These are phyloP conservation scores for Aspergillus unguis DNA, from an alignment of 2,329 filamentous ascomycete species.

Conservation along the genomic window DNA sequence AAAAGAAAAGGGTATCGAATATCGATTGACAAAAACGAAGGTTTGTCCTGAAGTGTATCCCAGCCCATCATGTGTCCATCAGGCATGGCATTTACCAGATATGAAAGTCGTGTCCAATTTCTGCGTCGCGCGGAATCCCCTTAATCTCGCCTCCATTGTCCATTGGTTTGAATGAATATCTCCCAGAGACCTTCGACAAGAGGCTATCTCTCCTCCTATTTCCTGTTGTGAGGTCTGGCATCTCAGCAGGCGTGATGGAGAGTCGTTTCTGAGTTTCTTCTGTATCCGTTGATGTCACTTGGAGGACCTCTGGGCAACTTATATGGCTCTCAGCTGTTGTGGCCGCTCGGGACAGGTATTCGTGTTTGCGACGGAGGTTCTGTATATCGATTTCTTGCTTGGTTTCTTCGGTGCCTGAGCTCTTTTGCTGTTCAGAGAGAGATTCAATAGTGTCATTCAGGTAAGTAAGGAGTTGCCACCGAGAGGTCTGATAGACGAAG, in stretches of 20 bases:
- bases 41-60: background rate
- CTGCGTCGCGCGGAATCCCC: conserved; percentile 56
- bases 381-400: conserved; percentile 40
- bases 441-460: conserved; percentile 64
- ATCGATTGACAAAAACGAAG: background rate
- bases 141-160: conserved; percentile 50
- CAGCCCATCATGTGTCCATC: background rate
- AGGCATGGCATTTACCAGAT: conserved; percentile 26
- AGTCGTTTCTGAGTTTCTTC: background rate
- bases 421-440: conserved; percentile 41
- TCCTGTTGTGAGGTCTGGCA: conserved; percentile 30
- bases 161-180: conserved; percentile 22
- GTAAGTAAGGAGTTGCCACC: conserved; percentile 69
- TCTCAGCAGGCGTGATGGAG: conserved; percentile 14
- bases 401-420: conserved; percentile 28
- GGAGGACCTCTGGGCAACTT: conserved; percentile 80
- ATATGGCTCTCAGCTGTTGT: conserved; percentile 77
- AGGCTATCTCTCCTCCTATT: conserved; percentile 23
- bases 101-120: conserved; percentile 38
- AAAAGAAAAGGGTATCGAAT: background rate
- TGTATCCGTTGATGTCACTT: conserved; percentile 50
- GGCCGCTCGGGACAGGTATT: conserved; percentile 70
- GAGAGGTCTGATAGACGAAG: conserved; percentile 86
- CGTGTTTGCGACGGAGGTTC: conserved; percentile 50
- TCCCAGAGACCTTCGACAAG: conserved; percentile 21